Evolutionary conservation across 2,329 filamentous ascomycete species (phyloP), one percentile per base, ranked within the genome.

Genomic region (Colletotrichum tamarilloi): DNA sequence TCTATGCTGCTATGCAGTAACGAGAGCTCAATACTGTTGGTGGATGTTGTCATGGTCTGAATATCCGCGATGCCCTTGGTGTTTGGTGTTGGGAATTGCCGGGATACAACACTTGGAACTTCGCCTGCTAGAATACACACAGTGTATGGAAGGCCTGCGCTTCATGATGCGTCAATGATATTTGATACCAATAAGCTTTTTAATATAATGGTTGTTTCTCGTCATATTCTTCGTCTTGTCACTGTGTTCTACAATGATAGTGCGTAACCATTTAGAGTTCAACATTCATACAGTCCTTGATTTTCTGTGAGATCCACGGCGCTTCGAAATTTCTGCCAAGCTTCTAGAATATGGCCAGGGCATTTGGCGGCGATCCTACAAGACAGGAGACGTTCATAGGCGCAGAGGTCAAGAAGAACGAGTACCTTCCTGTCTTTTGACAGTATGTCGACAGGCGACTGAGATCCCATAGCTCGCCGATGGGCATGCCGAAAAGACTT

Each of bases 351-450:
- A 89, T 82, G 2, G 86, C 87, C 12, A 88, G 56, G 1, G 85
- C 85, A 74, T 87, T 88, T 42, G 86, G 85, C 28, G 86, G 87
- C 32, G 84, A 87, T 2, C 82, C 84, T 2, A 89, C 80, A 1
- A 87, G 78, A 2, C 89, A 87, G 6, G 87, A 86, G 57, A 89
- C 86, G 77, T 92, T 92, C 42, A 91, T 80, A 0, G 91, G 90
- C 16, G 84, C 85, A 74, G 89, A 91, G 0, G 88, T 89, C 28
- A 93, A 85, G 81, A 93, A 87, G 77, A 93, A 93, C 5, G 84
- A 87, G 82, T 90, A 92, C 38, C 87, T 83, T 16, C 83, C 81
- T 66, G 85, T 84, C 78, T 85, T 83, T 78, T 85, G 85, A 77
- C 90, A 91, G 60, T 88, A 85, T 52, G 82, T 82, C 0, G 88